These are phyloP conservation scores for Vicia sativa DNA, from an alignment of 306 rosid species.

Conservation along the genomic window DNA sequence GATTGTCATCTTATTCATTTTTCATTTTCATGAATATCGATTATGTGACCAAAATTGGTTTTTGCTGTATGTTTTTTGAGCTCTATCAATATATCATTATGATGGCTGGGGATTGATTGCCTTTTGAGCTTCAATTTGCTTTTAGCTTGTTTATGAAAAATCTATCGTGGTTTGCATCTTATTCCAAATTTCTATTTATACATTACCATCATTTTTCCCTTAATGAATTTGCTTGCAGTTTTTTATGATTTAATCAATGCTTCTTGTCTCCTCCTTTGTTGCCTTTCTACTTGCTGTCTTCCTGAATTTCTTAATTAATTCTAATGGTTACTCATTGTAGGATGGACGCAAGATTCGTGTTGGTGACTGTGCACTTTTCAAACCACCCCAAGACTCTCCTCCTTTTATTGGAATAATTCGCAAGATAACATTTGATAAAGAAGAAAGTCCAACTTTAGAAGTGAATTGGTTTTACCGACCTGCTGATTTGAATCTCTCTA, in stretches of 20 bases:
- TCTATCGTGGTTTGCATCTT: not conserved
- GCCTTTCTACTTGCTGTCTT: not conserved
- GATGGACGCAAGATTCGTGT: conserved; percentile 91
- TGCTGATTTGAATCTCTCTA: conserved; percentile 76
- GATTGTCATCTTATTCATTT: not conserved
- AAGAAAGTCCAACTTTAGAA: conserved; percentile 56
- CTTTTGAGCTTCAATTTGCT: not conserved
- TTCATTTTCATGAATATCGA: not conserved
- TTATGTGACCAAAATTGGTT: not conserved
- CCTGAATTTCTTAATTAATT: not conserved
- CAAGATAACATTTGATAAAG: conserved; percentile 52
- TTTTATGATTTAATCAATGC: not conserved
- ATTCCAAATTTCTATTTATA: not conserved
- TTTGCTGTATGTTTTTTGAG: not conserved
- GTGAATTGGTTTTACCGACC: conserved; percentile 95
- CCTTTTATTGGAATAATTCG: conserved; percentile 97
- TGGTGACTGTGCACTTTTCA: conserved; percentile 97
- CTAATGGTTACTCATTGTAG: conserved; percentile 39
- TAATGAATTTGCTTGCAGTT: not conserved
- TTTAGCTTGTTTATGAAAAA: not conserved
- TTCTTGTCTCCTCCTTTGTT: not conserved
- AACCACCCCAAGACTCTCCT: conserved; percentile 83
- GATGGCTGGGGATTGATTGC: conserved; percentile 18
- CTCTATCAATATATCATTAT: not conserved
- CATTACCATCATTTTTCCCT: not conserved